Conservation (phyloP, 768 basidiomycete species). For the Ramaria rubella region DNA sequence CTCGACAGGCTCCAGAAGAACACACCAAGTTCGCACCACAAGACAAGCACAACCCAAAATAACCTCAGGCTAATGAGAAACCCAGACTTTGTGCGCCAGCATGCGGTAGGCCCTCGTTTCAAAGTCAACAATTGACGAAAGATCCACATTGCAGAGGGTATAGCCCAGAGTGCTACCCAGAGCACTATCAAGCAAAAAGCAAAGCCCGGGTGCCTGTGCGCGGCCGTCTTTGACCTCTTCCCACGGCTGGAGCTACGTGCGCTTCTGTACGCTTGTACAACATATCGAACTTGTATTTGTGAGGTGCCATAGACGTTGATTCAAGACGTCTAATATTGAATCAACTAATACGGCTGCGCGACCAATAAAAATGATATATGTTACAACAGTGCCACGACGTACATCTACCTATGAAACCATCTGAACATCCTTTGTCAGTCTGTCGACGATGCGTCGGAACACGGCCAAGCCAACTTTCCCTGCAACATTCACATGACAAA, state of each 20-base stretch:
- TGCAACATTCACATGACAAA: conserved; percentile 40
- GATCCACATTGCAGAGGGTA: too few species aligned
- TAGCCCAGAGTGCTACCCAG: too few species aligned
- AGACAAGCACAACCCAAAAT: conserved; percentile 53
- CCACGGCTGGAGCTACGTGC: too few species aligned
- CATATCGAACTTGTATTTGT: too few species aligned
- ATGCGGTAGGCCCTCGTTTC: too few species aligned
- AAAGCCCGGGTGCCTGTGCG: too few species aligned
- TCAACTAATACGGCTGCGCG: too few species aligned
- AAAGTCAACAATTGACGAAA: too few species aligned
- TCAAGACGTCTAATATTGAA: neutral
- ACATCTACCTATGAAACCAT: neutral
- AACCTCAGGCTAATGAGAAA: conserved; percentile 38
- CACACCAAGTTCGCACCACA: conserved; percentile 64
- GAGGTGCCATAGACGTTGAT: neutral
- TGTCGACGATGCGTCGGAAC: neutral
- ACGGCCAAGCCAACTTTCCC: conserved; percentile 4
- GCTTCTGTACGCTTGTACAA: too few species aligned
- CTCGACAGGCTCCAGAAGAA: conserved; percentile 42
- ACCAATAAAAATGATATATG: neutral
- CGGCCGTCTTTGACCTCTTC: too few species aligned
- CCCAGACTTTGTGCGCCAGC: neutral
- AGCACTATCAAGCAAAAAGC: too few species aligned
- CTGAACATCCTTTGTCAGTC: too few species aligned
- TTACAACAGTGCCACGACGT: neutral